Conservation (phyloP, 208 protist species). For the Crithidia acanthocephali region DNA sequence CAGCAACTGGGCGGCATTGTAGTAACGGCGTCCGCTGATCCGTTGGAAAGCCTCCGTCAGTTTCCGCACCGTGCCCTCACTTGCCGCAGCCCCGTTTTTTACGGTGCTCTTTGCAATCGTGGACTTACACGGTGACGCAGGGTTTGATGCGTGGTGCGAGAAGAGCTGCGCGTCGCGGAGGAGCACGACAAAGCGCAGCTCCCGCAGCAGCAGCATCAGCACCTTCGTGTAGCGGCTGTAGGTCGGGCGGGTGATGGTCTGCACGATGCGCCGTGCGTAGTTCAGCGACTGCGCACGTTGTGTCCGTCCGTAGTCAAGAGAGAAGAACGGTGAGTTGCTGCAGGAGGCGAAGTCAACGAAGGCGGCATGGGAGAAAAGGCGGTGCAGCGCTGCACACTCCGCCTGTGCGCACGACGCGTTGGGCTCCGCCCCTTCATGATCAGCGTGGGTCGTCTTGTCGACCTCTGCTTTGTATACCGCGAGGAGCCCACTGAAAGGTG, state of each 20-base stretch:
- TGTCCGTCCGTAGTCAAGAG: no score
- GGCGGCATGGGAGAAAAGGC: background rate
- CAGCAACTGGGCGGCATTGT: background rate
- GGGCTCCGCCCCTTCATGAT: background rate
- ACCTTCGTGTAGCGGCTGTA: conserved; percentile 19
- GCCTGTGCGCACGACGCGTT: background rate
- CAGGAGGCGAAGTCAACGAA: conserved; percentile 11
- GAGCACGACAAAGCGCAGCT: conserved; percentile 22
- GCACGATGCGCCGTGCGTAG: background rate
- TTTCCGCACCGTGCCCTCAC: background rate
- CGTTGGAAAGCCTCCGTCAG: background rate
- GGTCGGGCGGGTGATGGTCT: conserved; percentile 2
- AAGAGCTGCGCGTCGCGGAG: conserved; percentile 4
- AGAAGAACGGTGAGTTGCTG: conserved; percentile 28
- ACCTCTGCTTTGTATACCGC: background rate
- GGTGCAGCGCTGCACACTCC: background rate
- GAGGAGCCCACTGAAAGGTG: background rate
- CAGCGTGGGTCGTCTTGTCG: no score
- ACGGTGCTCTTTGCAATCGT: no score
- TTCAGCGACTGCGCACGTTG: background rate
- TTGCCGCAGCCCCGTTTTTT: no score
- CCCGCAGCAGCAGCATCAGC: conserved; percentile 21
- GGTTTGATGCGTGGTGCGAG: background rate
- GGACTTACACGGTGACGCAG: no score
- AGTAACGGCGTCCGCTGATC: background rate